These are phyloP conservation scores for Pyronema domesticum DNA, from an alignment of 495 filamentous ascomycete genomes.

Conservation along the genomic window DNA sequence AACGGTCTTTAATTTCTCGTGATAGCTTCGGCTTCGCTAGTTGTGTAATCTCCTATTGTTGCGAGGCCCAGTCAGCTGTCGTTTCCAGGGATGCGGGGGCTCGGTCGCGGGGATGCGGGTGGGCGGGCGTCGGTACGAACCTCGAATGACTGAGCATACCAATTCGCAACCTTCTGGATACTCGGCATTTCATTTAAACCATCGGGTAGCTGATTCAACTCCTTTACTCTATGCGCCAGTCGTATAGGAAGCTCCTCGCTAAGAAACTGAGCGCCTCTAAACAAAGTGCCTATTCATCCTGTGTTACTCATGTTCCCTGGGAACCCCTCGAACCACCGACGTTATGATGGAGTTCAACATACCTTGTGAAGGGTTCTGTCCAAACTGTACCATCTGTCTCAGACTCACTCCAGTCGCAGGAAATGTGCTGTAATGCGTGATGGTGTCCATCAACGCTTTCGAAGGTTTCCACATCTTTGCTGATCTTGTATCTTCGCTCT, in stretches of 20 bases:
- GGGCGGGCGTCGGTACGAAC: conserved; percentile 29
- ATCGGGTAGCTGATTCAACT: conserved; percentile 83
- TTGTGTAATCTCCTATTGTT: conserved; percentile 64
- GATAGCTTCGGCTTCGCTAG: conserved; percentile 59
- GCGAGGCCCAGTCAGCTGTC: not conserved
- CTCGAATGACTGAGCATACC: conserved; percentile 99
- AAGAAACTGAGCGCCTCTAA: conserved; percentile 93
- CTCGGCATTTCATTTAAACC: conserved; percentile 97
- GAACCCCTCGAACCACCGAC: not conserved
- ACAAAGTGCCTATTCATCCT: conserved; percentile 58
- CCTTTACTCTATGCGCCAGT: conserved; percentile 85
- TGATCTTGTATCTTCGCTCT: no score
- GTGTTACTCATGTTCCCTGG: no score
- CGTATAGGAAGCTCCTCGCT: conserved; percentile 96
- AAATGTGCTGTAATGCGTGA: conserved; percentile 94
- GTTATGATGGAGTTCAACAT: conserved; percentile 1
- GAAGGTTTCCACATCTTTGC: conserved; percentile 55
- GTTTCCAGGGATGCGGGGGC: not conserved
- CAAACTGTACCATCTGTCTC: conserved; percentile 98
- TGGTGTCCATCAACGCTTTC: conserved; percentile 87
- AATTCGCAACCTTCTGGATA: conserved; percentile 83
- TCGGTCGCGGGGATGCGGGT: not conserved
- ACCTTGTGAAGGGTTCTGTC: conserved; percentile 77
- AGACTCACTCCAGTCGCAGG: conserved; percentile 92
- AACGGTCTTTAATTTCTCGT: conserved; percentile 57